Evolutionary conservation across 1,284 basidiomycete genomes (phyloP).

Genomic region (Blastosporella zonata): DNA sequence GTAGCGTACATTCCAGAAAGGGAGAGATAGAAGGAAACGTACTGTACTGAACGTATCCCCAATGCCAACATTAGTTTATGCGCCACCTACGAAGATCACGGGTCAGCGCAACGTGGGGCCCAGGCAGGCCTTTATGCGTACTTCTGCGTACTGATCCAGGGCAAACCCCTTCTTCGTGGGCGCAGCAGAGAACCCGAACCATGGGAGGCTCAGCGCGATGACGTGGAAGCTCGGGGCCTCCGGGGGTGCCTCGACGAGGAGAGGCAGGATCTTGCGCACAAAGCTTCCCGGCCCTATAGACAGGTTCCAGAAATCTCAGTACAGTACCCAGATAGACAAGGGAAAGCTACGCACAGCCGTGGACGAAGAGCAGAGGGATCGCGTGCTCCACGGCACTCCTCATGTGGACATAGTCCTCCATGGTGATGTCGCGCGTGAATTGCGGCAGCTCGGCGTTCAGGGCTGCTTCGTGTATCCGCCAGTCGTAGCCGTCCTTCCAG

Average conservation of each 20-base stretch:
- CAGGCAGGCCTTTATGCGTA: constrained; percentile 10
- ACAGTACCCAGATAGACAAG: constrained; percentile 28
- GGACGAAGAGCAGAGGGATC: constrained; percentile 50
- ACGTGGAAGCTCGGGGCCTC: constrained; percentile 57
- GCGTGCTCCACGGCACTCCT: constrained; percentile 38
- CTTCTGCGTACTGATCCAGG: constrained; percentile 35
- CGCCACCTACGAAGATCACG: constrained; percentile 29
- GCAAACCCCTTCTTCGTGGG: constrained; percentile 29
- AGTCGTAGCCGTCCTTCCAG: constrained; percentile 47
- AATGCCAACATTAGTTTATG: constrained; percentile 52
- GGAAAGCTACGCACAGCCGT: constrained; percentile 45
- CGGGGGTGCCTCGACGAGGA: constrained; percentile 38
- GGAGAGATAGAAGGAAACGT: constrained; percentile 8
- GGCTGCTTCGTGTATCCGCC: constrained; percentile 41
- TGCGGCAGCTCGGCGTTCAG: constrained; percentile 47
- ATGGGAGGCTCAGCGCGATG: constrained; percentile 48
- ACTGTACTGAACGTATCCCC: constrained; percentile 55
- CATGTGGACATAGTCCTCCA: constrained; percentile 52
- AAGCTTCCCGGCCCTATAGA: constrained; percentile 58
- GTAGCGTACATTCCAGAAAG: constrained; percentile 2
- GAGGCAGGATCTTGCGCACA: constrained; percentile 49
- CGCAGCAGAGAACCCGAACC: constrained; percentile 49
- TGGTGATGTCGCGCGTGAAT: constrained; percentile 43
- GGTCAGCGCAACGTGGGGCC: background rate
- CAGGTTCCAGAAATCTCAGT: background rate